These are phyloP conservation scores for Exophiala viscosa DNA, from an alignment of 2,329 filamentous ascomycete genomes.

Conservation along the genomic window DNA sequence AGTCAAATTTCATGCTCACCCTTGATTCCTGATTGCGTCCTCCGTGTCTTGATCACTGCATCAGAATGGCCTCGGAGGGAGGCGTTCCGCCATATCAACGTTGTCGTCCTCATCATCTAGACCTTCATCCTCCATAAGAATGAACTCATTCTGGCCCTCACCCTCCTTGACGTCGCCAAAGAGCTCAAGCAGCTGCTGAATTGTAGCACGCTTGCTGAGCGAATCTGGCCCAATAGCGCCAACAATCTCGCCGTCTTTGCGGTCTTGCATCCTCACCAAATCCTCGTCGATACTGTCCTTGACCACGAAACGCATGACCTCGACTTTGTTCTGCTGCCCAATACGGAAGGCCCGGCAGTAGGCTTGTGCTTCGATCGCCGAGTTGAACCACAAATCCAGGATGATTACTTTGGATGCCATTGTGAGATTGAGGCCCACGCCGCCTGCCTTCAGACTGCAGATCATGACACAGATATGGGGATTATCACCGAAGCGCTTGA, in stretches of 20 bases:
- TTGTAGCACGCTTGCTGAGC: slow-evolving; percentile 15
- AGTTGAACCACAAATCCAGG: slow-evolving; percentile 61
- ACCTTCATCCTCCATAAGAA: slow-evolving; percentile 20
- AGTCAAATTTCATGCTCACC: no score
- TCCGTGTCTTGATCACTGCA: no score
- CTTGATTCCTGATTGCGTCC: no score
- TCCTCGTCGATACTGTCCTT: slow-evolving; percentile 56
- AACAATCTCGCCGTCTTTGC: slow-evolving; percentile 50
- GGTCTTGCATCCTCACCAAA: slow-evolving; percentile 53
- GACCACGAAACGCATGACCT: slow-evolving; percentile 57
- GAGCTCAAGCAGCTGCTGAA: slow-evolving; percentile 28
- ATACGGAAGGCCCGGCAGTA: slow-evolving; percentile 43
- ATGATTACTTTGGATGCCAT: slow-evolving; percentile 58
- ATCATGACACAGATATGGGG: slow-evolving; percentile 47
- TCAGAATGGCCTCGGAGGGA: slow-evolving; percentile 20
- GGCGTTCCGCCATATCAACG: slow-evolving; percentile 2
- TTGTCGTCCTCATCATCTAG: slow-evolving; percentile 11
- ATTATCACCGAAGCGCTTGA: slow-evolving; percentile 46
- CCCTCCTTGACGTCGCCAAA: slow-evolving; percentile 28
- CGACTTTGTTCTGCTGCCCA: slow-evolving; percentile 59
- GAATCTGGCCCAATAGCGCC: slow-evolving; percentile 17
- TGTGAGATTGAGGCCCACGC: slow-evolving; percentile 57
- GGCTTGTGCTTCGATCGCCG: slow-evolving; percentile 59
- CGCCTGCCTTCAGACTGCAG: slow-evolving; percentile 55
- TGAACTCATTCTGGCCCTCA: slow-evolving; percentile 19